A percentile compares a stretch with the other conserved stretches of the same genome.
phyloP scores from a whole-genome alignment of 78 protist genomes.

The slime mould (Dictyostelium discoideum) region DNA sequence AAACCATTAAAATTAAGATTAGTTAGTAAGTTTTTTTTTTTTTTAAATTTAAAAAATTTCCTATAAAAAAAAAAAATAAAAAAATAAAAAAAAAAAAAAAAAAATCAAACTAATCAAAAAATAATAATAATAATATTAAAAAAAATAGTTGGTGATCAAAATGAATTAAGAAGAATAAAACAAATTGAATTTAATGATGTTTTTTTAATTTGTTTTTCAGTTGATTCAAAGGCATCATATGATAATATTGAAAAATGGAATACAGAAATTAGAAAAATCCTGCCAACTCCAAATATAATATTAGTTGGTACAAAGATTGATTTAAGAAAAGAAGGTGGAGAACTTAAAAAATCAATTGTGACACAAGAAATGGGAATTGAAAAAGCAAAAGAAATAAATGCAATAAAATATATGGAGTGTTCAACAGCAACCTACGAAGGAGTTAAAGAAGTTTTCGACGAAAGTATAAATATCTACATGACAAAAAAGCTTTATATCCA shows the following conservation, averaged over 20 bases:
- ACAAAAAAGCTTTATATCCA: not conserved
- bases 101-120: too few relatives aligned
- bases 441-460: not conserved
- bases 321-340: not conserved
- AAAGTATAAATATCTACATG: not conserved
- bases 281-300: not conserved
- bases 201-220: not conserved
- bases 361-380: not conserved
- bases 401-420: not conserved
- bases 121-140: not conserved
- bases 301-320: not conserved
- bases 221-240: not conserved
- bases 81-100: too few relatives aligned
- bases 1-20: not conserved
- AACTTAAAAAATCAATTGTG: not conserved
- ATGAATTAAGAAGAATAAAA: not conserved
- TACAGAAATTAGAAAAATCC: not conserved
- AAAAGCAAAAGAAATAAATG: slow-evolving; percentile 9
- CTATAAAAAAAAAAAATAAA: too few relatives aligned
- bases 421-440: not conserved
- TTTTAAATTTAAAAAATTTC: too few relatives aligned
- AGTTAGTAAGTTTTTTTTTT: slow-evolving; percentile 9
- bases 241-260: not conserved
- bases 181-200: slow-evolving; percentile 6
- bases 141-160: not conserved